phyloP scores from a whole-genome alignment of 2,329 filamentous ascomycete genomes.

The Ascochyta clinopodiicola region DNA sequence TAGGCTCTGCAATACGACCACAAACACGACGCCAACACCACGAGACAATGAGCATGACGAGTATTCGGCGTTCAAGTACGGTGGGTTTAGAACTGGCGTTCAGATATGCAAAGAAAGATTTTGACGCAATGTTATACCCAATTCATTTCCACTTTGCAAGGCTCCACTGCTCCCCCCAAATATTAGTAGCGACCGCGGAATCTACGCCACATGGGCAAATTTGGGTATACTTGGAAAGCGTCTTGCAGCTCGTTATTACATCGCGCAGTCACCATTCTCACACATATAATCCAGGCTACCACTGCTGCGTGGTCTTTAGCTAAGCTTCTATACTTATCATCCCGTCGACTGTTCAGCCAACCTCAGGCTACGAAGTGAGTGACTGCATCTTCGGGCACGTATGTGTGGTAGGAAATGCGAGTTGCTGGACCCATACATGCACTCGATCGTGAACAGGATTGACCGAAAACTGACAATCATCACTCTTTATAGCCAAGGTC shows the following conservation, averaged over 20 bases:
- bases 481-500: too few species aligned
- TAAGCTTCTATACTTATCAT: not conserved
- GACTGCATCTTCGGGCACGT: too few species aligned
- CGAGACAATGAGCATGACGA: constrained; percentile 3
- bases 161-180: not conserved
- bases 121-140: constrained; percentile 17
- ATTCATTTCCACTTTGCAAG: not conserved
- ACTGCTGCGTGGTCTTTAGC: constrained; percentile 7
- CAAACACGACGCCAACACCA: not conserved
- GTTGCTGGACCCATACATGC: too few species aligned
- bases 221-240: not conserved
- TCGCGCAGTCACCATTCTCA: not conserved
- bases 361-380: not conserved
- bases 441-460: too few species aligned
- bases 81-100: constrained; percentile 7
- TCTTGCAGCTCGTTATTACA: not conserved
- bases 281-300: not conserved
- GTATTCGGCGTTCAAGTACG: constrained; percentile 2
- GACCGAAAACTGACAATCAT: too few species aligned
- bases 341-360: constrained; percentile 4
- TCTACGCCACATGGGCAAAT: not conserved
- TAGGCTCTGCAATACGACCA: not conserved
- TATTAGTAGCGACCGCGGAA: not conserved
- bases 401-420: too few species aligned
- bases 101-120: constrained; percentile 2